Evolutionary conservation across 345 rosid genomes (phyloP).

Genomic region (Geranium rotundifolium): DNA sequence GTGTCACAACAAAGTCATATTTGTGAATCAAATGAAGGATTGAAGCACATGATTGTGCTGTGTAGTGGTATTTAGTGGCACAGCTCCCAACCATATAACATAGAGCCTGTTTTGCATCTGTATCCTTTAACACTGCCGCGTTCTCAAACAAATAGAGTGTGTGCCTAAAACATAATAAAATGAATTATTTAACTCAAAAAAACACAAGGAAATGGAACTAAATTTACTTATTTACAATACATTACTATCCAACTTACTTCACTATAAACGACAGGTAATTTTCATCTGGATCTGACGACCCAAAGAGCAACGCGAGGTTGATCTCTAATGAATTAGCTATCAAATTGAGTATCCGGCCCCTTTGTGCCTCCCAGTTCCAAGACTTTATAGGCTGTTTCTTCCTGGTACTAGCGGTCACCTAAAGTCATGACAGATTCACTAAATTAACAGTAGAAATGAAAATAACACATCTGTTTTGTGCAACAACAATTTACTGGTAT

Average conservation of each 20-base stretch:
- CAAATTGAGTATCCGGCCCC: slow-evolving; percentile 72
- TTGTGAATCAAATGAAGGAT: slow-evolving; percentile 80
- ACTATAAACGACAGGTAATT: slow-evolving; percentile 76
- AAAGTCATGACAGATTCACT: slow-evolving; percentile 14
- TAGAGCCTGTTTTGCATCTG: slow-evolving; percentile 69
- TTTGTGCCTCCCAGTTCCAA: slow-evolving; percentile 86
- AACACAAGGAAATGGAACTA: too few relatives aligned
- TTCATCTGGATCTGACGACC: slow-evolving; percentile 73
- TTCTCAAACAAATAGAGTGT: slow-evolving; percentile 71
- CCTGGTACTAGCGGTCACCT: slow-evolving; percentile 48
- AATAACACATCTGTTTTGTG: not conserved
- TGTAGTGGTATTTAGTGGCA: slow-evolving; percentile 70
- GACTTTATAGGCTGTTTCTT: slow-evolving; percentile 53
- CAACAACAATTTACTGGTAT: slow-evolving; percentile 1
- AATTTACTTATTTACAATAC: not conserved
- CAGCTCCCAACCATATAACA: slow-evolving; percentile 78
- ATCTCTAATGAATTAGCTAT: slow-evolving; percentile 88
- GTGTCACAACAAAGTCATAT: slow-evolving; percentile 75
- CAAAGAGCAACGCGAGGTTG: slow-evolving; percentile 81
- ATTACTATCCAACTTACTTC: slow-evolving; percentile 36
- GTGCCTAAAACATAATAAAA: slow-evolving; percentile 40
- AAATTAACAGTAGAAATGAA: slow-evolving; percentile 1
- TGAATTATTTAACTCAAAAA: slow-evolving; percentile 6
- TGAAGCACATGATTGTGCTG: slow-evolving; percentile 76
- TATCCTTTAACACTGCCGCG: slow-evolving; percentile 50